Evolutionary conservation across 2,329 filamentous ascomycete species (phyloP).

Genomic region (Monilinia aucupariae): DNA sequence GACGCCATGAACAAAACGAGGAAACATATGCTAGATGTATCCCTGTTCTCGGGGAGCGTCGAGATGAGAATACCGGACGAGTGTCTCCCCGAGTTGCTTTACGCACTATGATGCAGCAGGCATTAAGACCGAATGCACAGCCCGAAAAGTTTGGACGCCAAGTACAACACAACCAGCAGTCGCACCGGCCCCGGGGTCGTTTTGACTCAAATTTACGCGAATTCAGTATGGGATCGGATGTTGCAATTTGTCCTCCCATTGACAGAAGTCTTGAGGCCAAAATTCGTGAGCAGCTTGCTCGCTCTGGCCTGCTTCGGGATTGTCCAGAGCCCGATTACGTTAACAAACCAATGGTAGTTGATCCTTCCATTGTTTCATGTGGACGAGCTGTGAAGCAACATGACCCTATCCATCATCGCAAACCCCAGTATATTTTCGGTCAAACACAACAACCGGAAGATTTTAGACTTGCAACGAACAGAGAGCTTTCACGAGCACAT

Average conservation of each 20-base stretch:
- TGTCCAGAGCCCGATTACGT: slow-evolving; percentile 15
- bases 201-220: background rate
- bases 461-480: too few species aligned
- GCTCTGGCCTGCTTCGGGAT: slow-evolving; percentile 12
- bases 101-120: slow-evolving; percentile 11
- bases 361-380: slow-evolving; percentile 28
- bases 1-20: background rate
- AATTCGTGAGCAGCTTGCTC: slow-evolving; percentile 14
- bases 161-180: background rate
- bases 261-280: slow-evolving; percentile 12
- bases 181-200: background rate
- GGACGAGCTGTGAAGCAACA: slow-evolving; percentile 1
- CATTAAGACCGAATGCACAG: background rate
- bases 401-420: background rate
- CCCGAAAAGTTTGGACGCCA: background rate
- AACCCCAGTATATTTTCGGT: slow-evolving; percentile 1
- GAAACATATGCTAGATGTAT: background rate
- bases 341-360: slow-evolving; percentile 12
- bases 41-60: background rate
- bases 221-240: background rate
- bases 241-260: background rate
- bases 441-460: background rate
- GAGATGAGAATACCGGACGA: background rate
- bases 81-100: slow-evolving; percentile 9
- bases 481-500: background rate